Evolutionary conservation across 805 yeast genomes (phyloP), one percentile per base, ranked within the genome.

Genomic region (Wickerhamomyces bisporus): DNA sequence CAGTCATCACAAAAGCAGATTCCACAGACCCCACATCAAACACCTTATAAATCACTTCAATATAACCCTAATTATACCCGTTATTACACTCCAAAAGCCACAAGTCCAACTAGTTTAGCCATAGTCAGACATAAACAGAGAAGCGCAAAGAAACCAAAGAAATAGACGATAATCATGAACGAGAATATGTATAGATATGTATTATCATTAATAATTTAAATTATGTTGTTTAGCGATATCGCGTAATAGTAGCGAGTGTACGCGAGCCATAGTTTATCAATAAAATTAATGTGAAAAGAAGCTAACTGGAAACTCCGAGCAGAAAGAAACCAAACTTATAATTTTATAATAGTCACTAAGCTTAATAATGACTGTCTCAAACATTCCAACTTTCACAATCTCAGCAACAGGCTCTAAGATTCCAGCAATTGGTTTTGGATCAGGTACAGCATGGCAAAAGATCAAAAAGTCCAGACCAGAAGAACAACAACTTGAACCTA

Each of bases 381-480:
- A 38, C 11, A 37, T 48, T 24, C 59, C 61, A 13, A 30, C 42
- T 0, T 41, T 49, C 37, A 42, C 52, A 57, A 39, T 52, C n/a
- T 26, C 39, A 25, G 28, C 57, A 70, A 73, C 66, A 28, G 71
- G 70, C 7, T 48, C 51, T 36, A 33, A 54, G 24, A 61, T 71
- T 31, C 76, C 76, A 13, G 68, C 71, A 9, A 54, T 70, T 14
- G 75, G 65, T 3, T 70, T 63, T 47, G 77, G 77, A 12, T 55
- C 69, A 4, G 64, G 62, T 6, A 68, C 74, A 30, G 65, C 64
- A 32, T 71, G 77, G 77, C 70, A 71, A 26, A 61, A 60, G 49
- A 55, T 52, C 24, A 49, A 49, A 30, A 55, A 57, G 34, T 25
- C 35, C 15, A 32, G 19, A 17, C 21, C 36, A 23, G 27, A 44